Evolutionary conservation across 345 rosid species (phyloP), one percentile per base, ranked within the genome.

Genomic region (Pistacia vera): DNA sequence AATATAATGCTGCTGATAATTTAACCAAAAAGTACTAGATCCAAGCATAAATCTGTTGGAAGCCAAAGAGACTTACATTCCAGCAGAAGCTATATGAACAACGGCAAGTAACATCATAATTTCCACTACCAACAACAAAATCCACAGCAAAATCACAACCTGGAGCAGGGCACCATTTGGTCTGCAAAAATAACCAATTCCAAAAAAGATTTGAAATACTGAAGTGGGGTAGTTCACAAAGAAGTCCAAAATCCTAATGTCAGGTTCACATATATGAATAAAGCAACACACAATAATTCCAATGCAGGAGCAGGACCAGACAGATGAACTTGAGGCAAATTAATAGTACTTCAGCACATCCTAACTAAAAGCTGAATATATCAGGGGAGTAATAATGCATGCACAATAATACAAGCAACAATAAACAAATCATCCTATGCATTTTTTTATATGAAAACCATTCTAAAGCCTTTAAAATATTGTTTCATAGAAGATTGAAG

Each of bases 141-240:
- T 91, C 93, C 84, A 93, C 90, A 62, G 97, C 98, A 66, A 85
- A 90, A 71, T 91, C 97, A 51, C 98, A 93, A 22, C 96, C 96
- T 44, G 98, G 97, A 58, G 98, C 98, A 25, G 98, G 98, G 80
- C 98, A 93, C 98, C 98, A 93, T 81, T 91, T 93, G 68, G 92
- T 90, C 96, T 93, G 78, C 67, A 85, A 85, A 16, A 63, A 68
- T 63, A 76, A 69, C 75, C 73, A 41, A 20, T 38, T 66, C 6
- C 9, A 20, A 71, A 57, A 36, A 25, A 46, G 14, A 30, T 41
- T 36, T 10, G 7, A 62, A 62, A 38, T n/a, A 35, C 18, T 5
- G 36, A 62, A 22, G 63, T 55, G 51, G 49, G 54, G n/a, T 14
- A 63, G 71, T 64, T 48, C 18, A 52, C 2, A 65, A 44, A 28